Conservation (phyloP, 306 rosid species). For the Gastrolobium villosum region DNA sequence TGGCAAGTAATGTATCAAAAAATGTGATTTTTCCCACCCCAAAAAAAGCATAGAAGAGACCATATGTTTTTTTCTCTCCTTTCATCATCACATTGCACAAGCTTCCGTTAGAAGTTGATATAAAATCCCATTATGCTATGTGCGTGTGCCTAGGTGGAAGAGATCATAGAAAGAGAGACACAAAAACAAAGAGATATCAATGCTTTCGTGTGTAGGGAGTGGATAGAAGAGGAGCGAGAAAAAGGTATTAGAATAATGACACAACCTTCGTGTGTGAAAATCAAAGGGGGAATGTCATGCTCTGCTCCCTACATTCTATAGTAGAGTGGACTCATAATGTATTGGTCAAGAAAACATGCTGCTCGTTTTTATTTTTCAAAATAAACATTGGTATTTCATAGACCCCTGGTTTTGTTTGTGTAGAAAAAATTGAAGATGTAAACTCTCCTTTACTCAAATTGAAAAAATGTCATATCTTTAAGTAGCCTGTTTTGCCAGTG, state of each 20-base stretch:
- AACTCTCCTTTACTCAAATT: slow-evolving; percentile 1
- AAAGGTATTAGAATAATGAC: slow-evolving; percentile 30
- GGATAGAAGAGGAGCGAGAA: slow-evolving; percentile 20
- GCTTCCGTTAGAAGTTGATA: slow-evolving; percentile 53
- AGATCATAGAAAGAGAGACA: slow-evolving; percentile 36
- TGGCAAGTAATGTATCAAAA: slow-evolving; percentile 4
- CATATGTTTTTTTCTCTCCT: background rate
- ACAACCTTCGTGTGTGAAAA: slow-evolving; percentile 44
- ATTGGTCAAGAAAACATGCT: background rate
- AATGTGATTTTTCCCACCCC: background rate
- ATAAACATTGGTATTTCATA: background rate
- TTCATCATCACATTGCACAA: slow-evolving; percentile 46
- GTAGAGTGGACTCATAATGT: slow-evolving; percentile 43
- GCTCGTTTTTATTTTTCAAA: slow-evolving; percentile 30
- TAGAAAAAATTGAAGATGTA: slow-evolving; percentile 2
- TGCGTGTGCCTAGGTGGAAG: slow-evolving; percentile 44
- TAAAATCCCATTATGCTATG: slow-evolving; percentile 42
- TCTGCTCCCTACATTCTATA: slow-evolving; percentile 21
- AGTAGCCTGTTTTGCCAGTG: background rate
- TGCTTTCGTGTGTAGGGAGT: slow-evolving; percentile 22
- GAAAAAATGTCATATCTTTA: slow-evolving; percentile 31
- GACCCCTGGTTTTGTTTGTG: background rate
- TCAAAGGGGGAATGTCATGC: slow-evolving; percentile 25
- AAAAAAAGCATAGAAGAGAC: background rate
- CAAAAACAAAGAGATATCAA: slow-evolving; percentile 24